These are phyloP conservation scores for Trametes sp. DNA, from an alignment of 1,284 basidiomycete species.

Conservation along the genomic window DNA sequence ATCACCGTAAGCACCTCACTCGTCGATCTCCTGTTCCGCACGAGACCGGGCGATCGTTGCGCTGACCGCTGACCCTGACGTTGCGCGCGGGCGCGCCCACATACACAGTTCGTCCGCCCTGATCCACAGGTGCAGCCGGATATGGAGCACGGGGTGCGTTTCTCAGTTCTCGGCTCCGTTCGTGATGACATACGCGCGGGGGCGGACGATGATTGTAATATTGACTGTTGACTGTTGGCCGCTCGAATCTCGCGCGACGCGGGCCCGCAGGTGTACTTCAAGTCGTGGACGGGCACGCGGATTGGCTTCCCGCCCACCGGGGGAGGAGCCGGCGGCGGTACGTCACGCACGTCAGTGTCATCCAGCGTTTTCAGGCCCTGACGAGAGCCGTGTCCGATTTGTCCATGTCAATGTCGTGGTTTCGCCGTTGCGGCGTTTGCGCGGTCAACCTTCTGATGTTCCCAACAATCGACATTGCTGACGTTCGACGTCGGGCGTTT, in stretches of 20 bases:
- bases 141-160: slow-evolving; percentile 56
- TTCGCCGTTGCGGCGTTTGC: not conserved
- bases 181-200: no score
- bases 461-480: not conserved
- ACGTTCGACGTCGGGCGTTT: not conserved
- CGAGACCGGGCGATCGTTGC: not conserved
- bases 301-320: slow-evolving; percentile 67
- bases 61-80: not conserved
- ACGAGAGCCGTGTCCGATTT: no score
- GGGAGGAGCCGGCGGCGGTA: slow-evolving; percentile 65
- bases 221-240: no score
- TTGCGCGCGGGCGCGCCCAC: not conserved
- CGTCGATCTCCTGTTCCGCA: not conserved
- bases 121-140: slow-evolving; percentile 58
- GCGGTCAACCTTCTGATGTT: not conserved
- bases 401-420: not conserved
- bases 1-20: slow-evolving; percentile 45
- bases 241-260: no score
- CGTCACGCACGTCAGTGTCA: slow-evolving; percentile 19
- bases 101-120: slow-evolving; percentile 52
- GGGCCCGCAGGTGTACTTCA: slow-evolving; percentile 61
- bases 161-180: not conserved
- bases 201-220: no score
- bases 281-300: slow-evolving; percentile 65
- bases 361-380: no score